A percentile compares a stretch with the other conserved stretches of the same genome.
Evolutionary conservation across 805 yeast species (phyloP).

Genomic region (Starmerella khaoyaiensis): DNA sequence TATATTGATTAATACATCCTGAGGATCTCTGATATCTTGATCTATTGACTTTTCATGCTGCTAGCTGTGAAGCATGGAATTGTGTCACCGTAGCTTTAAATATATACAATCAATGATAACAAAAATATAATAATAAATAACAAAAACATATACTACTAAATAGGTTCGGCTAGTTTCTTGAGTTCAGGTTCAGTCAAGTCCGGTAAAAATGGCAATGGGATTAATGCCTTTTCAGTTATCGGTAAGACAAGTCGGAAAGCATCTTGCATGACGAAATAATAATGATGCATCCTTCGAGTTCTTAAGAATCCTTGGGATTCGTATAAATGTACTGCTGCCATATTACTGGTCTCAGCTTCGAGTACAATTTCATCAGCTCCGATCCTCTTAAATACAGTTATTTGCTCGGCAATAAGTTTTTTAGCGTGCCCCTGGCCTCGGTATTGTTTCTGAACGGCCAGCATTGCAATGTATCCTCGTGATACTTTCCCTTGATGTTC

Average conservation of each 20-base stretch:
- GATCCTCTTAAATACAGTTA: constrained; percentile 49
- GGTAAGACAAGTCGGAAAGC: constrained; percentile 83
- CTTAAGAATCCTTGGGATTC: constrained; percentile 66
- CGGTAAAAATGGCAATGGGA: constrained; percentile 23
- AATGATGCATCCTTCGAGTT: constrained; percentile 64
- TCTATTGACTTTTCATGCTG: too few species aligned
- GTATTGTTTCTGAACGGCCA: constrained; percentile 61
- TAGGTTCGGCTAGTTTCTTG: constrained; percentile 5
- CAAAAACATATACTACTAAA: constrained; percentile 1
- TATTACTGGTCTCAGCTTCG: constrained; percentile 80
- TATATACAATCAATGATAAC: too few species aligned
- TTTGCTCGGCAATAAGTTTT: constrained; percentile 45
- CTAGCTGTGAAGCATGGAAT: too few species aligned
- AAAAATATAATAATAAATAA: neutral
- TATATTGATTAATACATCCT: too few species aligned
- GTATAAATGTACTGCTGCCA: constrained; percentile 54
- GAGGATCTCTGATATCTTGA: too few species aligned
- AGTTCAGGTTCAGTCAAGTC: constrained; percentile 5
- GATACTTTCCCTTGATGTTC: constrained; percentile 56
- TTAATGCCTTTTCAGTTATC: constrained; percentile 44
- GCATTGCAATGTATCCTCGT: constrained; percentile 94
- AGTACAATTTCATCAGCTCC: constrained; percentile 81
- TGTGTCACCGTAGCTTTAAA: too few species aligned
- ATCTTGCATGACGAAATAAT: constrained; percentile 85
- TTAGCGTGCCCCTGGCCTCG: constrained; percentile 79